Evolutionary conservation across 768 basidiomycete genomes (phyloP), one percentile per base, ranked within the genome.

Genomic region (Podaxis carcinomalis): DNA sequence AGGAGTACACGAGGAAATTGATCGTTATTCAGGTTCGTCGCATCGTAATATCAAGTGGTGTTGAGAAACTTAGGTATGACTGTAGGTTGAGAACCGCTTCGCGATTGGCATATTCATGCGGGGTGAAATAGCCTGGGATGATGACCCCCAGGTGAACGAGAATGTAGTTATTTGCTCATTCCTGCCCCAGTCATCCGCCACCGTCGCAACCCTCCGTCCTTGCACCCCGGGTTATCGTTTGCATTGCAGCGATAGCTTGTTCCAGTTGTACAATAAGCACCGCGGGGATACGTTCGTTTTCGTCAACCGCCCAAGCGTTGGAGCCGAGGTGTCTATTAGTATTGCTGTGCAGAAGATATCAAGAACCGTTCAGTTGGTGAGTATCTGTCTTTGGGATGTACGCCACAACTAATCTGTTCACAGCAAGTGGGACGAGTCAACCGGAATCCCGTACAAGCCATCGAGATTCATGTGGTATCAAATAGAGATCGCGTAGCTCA

Each of bases 391-490:
- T 11, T 16, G 16, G 14, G 1, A 23, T 50, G 16, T 2, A 5
- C 13, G 5, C 49, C 37, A 21, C 11, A 53, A n/a, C 32, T 28
- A 36, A 19, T 9, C 27, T 32, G 5, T 32, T 0, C 42, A 14
- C 40, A 89, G 87, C 86, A 87, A 83, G 67, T 86, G 10, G 87
- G 87, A 4, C 73, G 83, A 42, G 68, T 89, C 25, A 77, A 82
- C 51, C 78, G 81, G 39, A 73, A 79, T 0, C 80, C 84, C 0
- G 77, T 86, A 0, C 71, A 72, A 10, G 76, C 75, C 5, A 78
- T 88, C 39, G 87, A 89, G 63, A 77, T 88, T 6, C 87, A 88
- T 67, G 87, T 89, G 3, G 81, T 88, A 9, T 88, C 87, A 0
- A 87, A 88, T 66, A 74, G 86, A 11, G 87, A 88, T 68, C 80